These are phyloP conservation scores for Geotrichum candidum DNA, from an alignment of 1,139 yeast genomes.

Conservation along the genomic window DNA sequence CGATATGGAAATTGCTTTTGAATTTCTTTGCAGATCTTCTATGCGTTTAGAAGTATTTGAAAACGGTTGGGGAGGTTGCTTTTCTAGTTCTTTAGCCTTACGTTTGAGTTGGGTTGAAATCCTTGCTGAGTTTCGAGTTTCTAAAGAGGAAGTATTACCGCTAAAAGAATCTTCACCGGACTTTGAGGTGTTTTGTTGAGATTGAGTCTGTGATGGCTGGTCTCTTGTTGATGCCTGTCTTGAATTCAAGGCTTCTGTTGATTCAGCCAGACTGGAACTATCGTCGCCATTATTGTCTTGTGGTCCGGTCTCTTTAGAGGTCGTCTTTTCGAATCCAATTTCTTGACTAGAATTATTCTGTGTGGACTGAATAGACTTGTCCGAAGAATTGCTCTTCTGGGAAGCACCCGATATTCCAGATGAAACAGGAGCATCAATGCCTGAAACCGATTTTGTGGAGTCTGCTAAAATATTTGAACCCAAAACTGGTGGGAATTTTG, in stretches of 20 bases:
- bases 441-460: background rate
- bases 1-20: background rate
- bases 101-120: background rate
- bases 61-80: background rate
- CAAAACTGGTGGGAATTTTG: background rate
- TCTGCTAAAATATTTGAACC: background rate
- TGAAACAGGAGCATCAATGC: background rate
- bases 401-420: background rate
- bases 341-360: background rate
- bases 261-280: background rate
- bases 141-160: background rate
- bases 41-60: background rate
- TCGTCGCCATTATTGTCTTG: background rate
- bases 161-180: background rate
- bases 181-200: background rate
- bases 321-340: background rate
- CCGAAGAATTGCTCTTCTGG: background rate
- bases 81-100: background rate
- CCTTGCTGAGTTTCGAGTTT: background rate
- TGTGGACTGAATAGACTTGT: background rate
- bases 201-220: background rate
- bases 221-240: background rate
- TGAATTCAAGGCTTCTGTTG: background rate
- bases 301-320: background rate
- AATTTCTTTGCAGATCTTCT: background rate